Percentiles rank a stretch among this genome's conserved stretches.
These are phyloP conservation scores for Podaxis sp. DNA, from an alignment of 768 basidiomycete species.

Conservation along the genomic window DNA sequence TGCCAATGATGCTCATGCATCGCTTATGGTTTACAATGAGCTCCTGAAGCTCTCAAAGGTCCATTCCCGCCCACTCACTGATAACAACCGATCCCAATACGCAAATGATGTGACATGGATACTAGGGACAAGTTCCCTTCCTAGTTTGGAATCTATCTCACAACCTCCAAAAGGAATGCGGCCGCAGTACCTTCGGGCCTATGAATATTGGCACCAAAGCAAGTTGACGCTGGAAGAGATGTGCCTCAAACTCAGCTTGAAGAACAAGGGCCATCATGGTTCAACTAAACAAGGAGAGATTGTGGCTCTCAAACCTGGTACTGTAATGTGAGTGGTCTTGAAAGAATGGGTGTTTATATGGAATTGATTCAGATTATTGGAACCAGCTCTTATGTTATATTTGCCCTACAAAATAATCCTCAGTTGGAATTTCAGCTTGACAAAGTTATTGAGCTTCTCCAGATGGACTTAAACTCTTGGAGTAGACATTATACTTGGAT, in stretches of 20 bases:
- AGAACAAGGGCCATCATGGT: constrained; percentile 1
- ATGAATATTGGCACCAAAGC: constrained; percentile 26
- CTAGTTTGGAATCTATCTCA: not conserved
- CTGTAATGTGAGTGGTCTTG: constrained; percentile 26
- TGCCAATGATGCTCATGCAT: constrained; percentile 33
- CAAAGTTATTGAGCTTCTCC: not conserved
- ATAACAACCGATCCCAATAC: constrained; percentile 5
- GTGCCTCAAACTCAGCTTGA: constrained; percentile 22
- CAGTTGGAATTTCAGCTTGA: not conserved
- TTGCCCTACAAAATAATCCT: constrained; percentile 24
- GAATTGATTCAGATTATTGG: not conserved
- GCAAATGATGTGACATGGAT: not conserved
- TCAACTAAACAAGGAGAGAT: not conserved
- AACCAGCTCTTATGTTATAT: constrained; percentile 27
- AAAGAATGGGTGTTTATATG: not conserved
- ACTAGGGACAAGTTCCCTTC: constrained; percentile 1
- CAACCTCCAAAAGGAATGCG: constrained; percentile 11
- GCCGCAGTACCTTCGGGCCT: constrained; percentile 28
- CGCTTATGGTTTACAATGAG: constrained; percentile 24
- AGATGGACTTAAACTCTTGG: constrained; percentile 7
- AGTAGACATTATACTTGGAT: constrained; percentile 2
- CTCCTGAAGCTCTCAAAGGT: constrained; percentile 23
- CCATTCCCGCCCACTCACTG: constrained; percentile 15
- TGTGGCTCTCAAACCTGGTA: constrained; percentile 21
- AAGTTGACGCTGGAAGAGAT: constrained; percentile 25